Evolutionary conservation across 2,329 filamentous ascomycete genomes (phyloP).

Genomic region (Diaporthe caulivora): DNA sequence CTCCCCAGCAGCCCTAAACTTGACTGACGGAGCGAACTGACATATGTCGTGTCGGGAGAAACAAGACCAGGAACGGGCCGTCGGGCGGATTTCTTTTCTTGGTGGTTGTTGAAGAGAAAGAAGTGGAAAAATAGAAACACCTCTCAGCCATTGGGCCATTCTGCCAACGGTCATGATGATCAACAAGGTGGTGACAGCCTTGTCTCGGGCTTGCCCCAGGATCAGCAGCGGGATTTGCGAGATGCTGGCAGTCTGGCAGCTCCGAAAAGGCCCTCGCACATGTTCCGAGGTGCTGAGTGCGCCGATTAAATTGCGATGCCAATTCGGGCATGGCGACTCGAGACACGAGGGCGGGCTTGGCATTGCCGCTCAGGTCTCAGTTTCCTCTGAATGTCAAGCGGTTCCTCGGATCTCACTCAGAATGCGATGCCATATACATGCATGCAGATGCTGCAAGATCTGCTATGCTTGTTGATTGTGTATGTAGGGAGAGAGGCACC

Average conservation of each 20-base stretch:
- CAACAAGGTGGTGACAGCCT: conserved; percentile 16
- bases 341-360: conserved; percentile 25
- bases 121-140: background rate
- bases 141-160: background rate
- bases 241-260: too few relatives aligned
- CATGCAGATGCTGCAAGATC: background rate
- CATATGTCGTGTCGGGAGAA: background rate
- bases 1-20: conserved; percentile 10
- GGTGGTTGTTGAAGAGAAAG: background rate
- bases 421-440: background rate
- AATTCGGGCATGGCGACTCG: conserved; percentile 25
- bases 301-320: conserved; percentile 28
- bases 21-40: background rate
- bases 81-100: background rate
- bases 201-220: conserved; percentile 22
- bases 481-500: background rate
- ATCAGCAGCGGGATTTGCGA: background rate
- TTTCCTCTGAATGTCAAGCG: background rate
- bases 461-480: background rate
- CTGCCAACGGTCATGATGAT: background rate
- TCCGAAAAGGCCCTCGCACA: background rate
- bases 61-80: conserved; percentile 24
- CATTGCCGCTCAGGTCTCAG: conserved; percentile 4
- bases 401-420: background rate
- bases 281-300: conserved; percentile 25